These are phyloP conservation scores for Verticillium klebahnii DNA, from an alignment of 2,329 filamentous ascomycete genomes.

Conservation along the genomic window DNA sequence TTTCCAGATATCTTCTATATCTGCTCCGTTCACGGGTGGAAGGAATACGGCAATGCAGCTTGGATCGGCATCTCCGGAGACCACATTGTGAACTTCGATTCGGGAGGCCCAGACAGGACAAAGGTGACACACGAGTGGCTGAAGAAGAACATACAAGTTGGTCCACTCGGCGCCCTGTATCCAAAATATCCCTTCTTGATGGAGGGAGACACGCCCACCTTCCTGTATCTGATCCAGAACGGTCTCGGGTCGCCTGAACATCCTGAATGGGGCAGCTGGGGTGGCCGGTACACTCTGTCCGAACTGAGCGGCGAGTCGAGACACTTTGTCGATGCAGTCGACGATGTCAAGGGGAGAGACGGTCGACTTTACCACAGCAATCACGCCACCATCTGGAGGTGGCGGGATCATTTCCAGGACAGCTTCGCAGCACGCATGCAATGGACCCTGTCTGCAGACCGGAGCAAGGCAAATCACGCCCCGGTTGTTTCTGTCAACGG, in stretches of 20 bases:
- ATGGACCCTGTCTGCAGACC: slow-evolving; percentile 24
- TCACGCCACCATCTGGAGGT: slow-evolving; percentile 37
- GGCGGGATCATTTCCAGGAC: slow-evolving; percentile 33
- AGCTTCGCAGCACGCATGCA: slow-evolving; percentile 37
- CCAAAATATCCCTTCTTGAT: slow-evolving; percentile 44
- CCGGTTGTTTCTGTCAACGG: slow-evolving; percentile 40
- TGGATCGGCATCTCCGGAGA: slow-evolving; percentile 51
- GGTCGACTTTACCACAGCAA: slow-evolving; percentile 19
- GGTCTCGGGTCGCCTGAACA: slow-evolving; percentile 40
- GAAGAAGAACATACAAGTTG: slow-evolving; percentile 46
- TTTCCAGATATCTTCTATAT: slow-evolving; percentile 55
- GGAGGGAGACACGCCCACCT: slow-evolving; percentile 47
- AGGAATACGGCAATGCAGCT: slow-evolving; percentile 46
- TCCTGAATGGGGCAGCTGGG: slow-evolving; percentile 44
- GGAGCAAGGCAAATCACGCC: slow-evolving; percentile 36
- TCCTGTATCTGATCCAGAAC: slow-evolving; percentile 44
- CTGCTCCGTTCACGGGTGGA: slow-evolving; percentile 49
- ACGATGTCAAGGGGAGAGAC: slow-evolving; percentile 21
- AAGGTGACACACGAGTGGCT: slow-evolving; percentile 48
- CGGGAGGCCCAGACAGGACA: slow-evolving; percentile 32
- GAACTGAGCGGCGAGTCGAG: slow-evolving; percentile 18
- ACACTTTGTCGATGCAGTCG: slow-evolving; percentile 24
- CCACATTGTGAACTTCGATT: slow-evolving; percentile 23
- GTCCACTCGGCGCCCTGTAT: slow-evolving; percentile 36
- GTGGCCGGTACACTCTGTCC: slow-evolving; percentile 35